These are phyloP conservation scores for Coemansia sp. DNA, from an alignment of 192 early-diverging fungal species.

Conservation along the genomic window DNA sequence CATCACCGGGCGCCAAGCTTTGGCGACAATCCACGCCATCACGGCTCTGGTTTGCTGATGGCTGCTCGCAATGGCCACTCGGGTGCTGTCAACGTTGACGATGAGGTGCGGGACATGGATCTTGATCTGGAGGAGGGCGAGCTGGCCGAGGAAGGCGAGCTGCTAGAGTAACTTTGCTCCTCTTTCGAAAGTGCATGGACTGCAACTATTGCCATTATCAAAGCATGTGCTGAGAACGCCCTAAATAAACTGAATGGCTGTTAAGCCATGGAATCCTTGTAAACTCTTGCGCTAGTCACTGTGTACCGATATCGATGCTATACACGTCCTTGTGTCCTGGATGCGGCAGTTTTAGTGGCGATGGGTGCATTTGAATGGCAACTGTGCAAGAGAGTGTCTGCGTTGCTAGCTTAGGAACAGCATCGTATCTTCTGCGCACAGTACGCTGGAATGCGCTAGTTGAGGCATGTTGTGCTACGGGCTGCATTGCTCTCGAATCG, in stretches of 20 bases:
- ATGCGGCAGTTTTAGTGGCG: conserved; percentile 11
- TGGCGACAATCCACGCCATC: conserved; percentile 15
- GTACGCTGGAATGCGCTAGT: background rate
- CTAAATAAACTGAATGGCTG: too few relatives aligned
- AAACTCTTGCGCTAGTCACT: too few relatives aligned
- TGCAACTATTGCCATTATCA: too few relatives aligned
- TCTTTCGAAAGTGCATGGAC: background rate
- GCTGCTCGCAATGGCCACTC: background rate
- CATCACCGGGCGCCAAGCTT: conserved; percentile 36
- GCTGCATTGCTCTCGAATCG: background rate
- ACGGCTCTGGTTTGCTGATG: background rate
- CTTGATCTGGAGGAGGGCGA: conserved; percentile 40
- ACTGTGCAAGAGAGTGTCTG: conserved; percentile 52
- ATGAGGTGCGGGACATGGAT: conserved; percentile 42
- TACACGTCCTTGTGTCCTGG: conserved; percentile 24
- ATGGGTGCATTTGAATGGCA: conserved; percentile 47
- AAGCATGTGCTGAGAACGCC: too few relatives aligned
- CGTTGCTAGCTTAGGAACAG: conserved; percentile 10
- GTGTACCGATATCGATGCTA: conserved; percentile 32
- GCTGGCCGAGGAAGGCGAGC: conserved; percentile 47
- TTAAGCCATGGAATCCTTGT: too few relatives aligned
- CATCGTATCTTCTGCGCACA: conserved; percentile 39
- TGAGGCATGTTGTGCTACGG: background rate
- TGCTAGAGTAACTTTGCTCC: conserved; percentile 18
- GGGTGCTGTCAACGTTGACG: background rate